Conservation (phyloP, 306 rosid genomes). For the Cucurbita argyrosperma region DNA sequence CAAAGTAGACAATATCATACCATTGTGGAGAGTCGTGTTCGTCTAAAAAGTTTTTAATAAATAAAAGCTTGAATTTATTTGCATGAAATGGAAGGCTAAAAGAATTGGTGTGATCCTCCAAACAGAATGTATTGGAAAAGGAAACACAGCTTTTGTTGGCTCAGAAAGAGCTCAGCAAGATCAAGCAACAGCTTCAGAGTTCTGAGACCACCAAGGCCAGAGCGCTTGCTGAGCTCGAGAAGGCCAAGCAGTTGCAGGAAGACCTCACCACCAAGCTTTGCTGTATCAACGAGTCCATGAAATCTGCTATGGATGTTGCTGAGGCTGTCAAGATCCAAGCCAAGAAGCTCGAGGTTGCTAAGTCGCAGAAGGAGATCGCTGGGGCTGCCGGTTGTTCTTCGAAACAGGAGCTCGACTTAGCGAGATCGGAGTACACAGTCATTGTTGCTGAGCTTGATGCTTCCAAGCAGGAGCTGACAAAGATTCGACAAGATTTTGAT, state of each 20-base stretch:
- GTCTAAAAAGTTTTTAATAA: too few species aligned
- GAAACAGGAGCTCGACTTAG: conserved; percentile 46
- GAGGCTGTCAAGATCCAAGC: conserved; percentile 26
- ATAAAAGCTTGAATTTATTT: too few species aligned
- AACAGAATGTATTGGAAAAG: conserved; percentile 51
- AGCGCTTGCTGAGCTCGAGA: conserved; percentile 53
- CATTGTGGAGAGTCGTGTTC: too few species aligned
- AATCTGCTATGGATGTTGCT: conserved; percentile 42
- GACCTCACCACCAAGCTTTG: conserved; percentile 37
- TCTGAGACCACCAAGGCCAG: conserved; percentile 29
- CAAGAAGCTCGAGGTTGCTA: conserved; percentile 22
- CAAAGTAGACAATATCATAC: too few species aligned
- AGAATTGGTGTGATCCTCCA: neutral
- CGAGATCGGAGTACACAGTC: conserved; percentile 34
- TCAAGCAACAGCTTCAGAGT: conserved; percentile 30
- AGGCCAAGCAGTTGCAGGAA: conserved; percentile 33
- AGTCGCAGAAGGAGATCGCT: too few species aligned
- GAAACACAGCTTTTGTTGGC: conserved; percentile 63
- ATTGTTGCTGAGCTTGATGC: conserved; percentile 43
- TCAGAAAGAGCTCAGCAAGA: conserved; percentile 38
- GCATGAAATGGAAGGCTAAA: neutral
- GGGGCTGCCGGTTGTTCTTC: conserved; percentile 24
- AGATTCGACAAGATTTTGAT: conserved; percentile 60
- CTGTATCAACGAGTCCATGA: conserved; percentile 36
- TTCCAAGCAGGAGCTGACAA: conserved; percentile 64